Base-by-base conservation (phyloP, 2,329 filamentous ascomycete species). In the Aspergillus vadensis region DNA sequence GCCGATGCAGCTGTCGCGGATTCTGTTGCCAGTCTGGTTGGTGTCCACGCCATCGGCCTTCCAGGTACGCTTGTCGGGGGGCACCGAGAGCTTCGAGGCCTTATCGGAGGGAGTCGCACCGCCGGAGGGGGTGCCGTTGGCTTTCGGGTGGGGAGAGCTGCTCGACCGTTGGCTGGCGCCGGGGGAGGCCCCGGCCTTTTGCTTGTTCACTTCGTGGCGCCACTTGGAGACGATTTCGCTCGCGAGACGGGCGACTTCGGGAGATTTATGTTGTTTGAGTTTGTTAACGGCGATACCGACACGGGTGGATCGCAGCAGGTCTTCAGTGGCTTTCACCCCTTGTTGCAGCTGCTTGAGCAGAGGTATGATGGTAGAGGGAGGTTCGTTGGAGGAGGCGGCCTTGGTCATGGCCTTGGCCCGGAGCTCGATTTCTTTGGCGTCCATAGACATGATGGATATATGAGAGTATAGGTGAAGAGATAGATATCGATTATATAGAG, bases 231-330 rank as follows among this genome's bases (percentile, higher is more conserved):
- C 92, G 59, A 98, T 90, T 71, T 93, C 91, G 61, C 85, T 83
- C 3, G 95, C 92, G 47, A 91, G 82, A 55, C 86, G 85, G 50
- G 89, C 88, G 68, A 98, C 89, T 51, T 83, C 81, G 2, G 83
- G 80, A 47, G 93, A 87, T 76, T 91, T 92, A 81, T 96, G 90
- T 59, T 87, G 77, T 76, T 96, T 92, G 62, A 90, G 86, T 75
- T 92, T 94, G 76, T 93, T 94, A 64, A 98, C 91, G 54, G 90
- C 87, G 66, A 97, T 89, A 69, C 95, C 95, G 55, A 96, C 94
- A 69, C 90, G 91, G n/a, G 94, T 98, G 44, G 90, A 90, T 72
- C 94, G 88, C 66, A 99, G 82, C 69, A 97, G 85, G 68, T 97
- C 92, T 79, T 99, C 95, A 2, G 91, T 95, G 9, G 93, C 91